Conservation (phyloP, 306 rosid genomes). For the Medicago ruthenica region DNA sequence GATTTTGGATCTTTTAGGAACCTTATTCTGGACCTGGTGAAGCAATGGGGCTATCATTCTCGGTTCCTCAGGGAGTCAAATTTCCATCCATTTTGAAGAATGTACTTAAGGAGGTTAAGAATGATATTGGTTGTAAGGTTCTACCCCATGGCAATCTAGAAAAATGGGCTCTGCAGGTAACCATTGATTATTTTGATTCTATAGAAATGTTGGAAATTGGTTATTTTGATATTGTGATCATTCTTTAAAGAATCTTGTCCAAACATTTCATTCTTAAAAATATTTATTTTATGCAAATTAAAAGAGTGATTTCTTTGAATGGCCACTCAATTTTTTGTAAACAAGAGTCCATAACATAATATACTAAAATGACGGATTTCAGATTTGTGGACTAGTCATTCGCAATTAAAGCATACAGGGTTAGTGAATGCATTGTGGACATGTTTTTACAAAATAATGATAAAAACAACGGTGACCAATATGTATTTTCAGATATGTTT, state of each 20-base stretch:
- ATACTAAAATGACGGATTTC: background rate
- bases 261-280: background rate
- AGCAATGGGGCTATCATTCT: constrained; percentile 98
- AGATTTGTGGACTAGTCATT: background rate
- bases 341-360: no score
- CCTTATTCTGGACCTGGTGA: constrained; percentile 97
- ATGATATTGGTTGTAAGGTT: constrained; percentile 86
- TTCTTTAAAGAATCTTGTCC: background rate
- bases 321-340: no score
- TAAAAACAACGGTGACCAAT: background rate
- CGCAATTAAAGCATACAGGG: background rate
- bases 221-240: background rate
- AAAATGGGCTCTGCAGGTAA: constrained; percentile 93
- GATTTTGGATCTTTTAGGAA: constrained; percentile 55
- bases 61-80: constrained; percentile 87
- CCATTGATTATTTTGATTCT: background rate
- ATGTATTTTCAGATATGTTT: no score
- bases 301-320: background rate
- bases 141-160: constrained; percentile 83
- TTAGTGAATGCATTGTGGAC: background rate
- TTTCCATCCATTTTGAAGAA: constrained; percentile 85
- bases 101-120: constrained; percentile 78
- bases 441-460: background rate
- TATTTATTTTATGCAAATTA: background rate
- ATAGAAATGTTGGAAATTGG: background rate